These are phyloP conservation scores for Nannizziopsis barbatae DNA, from an alignment of 2,329 filamentous ascomycete genomes.

Conservation along the genomic window DNA sequence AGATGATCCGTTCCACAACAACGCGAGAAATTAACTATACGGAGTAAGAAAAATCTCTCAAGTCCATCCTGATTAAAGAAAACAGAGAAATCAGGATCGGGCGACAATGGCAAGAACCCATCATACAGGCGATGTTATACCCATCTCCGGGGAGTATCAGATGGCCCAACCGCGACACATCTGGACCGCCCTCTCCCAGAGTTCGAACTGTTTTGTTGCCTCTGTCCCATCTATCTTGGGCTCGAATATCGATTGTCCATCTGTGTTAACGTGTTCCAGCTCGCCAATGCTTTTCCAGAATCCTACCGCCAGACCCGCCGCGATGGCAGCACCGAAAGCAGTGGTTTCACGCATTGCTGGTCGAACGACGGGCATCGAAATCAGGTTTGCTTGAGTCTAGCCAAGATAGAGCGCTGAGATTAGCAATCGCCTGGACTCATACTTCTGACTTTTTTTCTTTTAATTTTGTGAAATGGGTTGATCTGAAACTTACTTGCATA, in stretches of 20 bases:
- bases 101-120: too few species aligned
- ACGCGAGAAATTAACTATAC: too few species aligned
- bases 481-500: constrained; percentile 54
- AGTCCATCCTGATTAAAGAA: too few species aligned
- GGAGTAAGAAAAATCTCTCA: too few species aligned
- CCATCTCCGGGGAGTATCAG: neutral
- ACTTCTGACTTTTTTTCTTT: neutral
- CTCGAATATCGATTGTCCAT: constrained; percentile 57
- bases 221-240: constrained; percentile 52
- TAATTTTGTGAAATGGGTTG: neutral
- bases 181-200: constrained; percentile 65
- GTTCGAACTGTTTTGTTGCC: constrained; percentile 52
- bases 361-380: constrained; percentile 70
- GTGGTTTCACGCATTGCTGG: constrained; percentile 87
- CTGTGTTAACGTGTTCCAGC: constrained; percentile 59
- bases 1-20: too few species aligned
- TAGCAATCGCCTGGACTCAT: too few species aligned
- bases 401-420: neutral
- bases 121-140: too few species aligned
- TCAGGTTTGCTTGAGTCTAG: constrained; percentile 73
- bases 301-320: constrained; percentile 68
- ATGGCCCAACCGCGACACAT: constrained; percentile 62
- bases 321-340: constrained; percentile 76
- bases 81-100: too few species aligned
- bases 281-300: constrained; percentile 69